Percentiles rank a stretch among this genome's conserved stretches.
Conservation (phyloP, 179 eudicot genomes). For the Silene vulgaris region DNA sequence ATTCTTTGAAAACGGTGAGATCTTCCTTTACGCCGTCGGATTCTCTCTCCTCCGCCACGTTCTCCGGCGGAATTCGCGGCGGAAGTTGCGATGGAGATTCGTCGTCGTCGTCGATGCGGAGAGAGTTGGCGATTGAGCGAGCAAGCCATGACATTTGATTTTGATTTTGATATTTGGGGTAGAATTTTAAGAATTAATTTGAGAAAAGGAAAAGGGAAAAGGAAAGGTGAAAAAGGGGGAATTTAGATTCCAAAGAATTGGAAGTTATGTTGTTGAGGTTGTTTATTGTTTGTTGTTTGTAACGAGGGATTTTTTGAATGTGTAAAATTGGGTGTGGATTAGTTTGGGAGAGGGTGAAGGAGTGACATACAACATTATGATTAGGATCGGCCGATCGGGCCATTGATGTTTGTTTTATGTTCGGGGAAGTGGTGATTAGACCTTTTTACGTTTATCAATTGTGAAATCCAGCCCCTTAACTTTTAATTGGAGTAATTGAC, state of each 20-base stretch:
- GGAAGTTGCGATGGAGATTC: conserved; percentile 6
- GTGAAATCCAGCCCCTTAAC: too few species aligned
- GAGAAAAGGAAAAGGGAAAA: background rate
- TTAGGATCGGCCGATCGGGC: background rate
- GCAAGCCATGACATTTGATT: conserved; percentile 71
- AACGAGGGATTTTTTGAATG: background rate
- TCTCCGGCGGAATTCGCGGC: background rate
- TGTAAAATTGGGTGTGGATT: background rate
- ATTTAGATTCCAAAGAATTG: background rate
- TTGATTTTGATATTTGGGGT: background rate
- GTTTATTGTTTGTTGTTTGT: background rate
- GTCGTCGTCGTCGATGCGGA: conserved; percentile 53
- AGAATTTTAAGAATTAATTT: conserved; percentile 15
- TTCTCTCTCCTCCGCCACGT: conserved; percentile 7
- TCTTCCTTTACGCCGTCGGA: conserved; percentile 31
- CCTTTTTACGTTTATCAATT: too few species aligned
- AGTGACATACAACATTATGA: background rate
- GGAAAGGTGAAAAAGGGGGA: background rate
- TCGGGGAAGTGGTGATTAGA: too few species aligned
- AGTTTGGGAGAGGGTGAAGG: background rate
- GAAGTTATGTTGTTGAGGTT: background rate
- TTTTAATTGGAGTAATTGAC: too few species aligned
- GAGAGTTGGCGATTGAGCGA: conserved; percentile 71
- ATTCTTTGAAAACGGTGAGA: conserved; percentile 30
- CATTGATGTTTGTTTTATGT: too few species aligned